Percentiles rank a stretch among this genome's conserved stretches.
These are phyloP conservation scores for Lyophyllum atratum DNA, from an alignment of 768 basidiomycete species.

Conservation along the genomic window DNA sequence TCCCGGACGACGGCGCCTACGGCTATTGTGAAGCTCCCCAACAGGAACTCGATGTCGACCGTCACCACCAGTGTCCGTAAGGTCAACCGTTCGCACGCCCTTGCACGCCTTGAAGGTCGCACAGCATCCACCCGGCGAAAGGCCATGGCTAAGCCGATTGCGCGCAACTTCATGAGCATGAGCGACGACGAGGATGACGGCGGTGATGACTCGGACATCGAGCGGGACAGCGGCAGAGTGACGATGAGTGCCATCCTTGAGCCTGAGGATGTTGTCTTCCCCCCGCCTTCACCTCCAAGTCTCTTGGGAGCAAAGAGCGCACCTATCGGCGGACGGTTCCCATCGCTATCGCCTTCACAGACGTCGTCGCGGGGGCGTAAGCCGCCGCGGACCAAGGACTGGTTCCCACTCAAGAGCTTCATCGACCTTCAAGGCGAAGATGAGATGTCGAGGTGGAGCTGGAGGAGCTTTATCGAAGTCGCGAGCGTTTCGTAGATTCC, in stretches of 20 bases:
- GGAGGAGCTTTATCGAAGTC: conserved; percentile 69
- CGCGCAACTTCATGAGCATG: conserved; percentile 66
- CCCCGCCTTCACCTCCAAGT: conserved; percentile 15
- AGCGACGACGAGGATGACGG: conserved; percentile 62
- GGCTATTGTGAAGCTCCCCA: conserved; percentile 15
- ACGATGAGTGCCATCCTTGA: conserved; percentile 28
- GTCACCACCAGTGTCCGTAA: conserved; percentile 48
- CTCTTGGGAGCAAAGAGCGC: conserved; percentile 17
- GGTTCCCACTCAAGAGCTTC: conserved; percentile 64
- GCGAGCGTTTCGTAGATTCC: conserved; percentile 32
- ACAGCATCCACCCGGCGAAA: conserved; percentile 22
- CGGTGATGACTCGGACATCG: conserved; percentile 34
- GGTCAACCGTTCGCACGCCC: conserved; percentile 57
- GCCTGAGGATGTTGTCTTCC: conserved; percentile 40
- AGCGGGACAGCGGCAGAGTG: conserved; percentile 20
- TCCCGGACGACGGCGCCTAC: conserved; percentile 23
- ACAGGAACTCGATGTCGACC: conserved; percentile 31
- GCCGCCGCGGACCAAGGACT: conserved; percentile 36
- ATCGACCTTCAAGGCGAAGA: conserved; percentile 59
- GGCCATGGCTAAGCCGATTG: conserved; percentile 22
- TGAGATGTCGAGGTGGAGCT: conserved; percentile 46
- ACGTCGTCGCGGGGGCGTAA: conserved; percentile 17
- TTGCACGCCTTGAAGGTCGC: conserved; percentile 66
- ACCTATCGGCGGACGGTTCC: conserved; percentile 11
- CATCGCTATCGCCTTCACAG: conserved; percentile 4